Conservation (phyloP, 257 asterid genomes). For the Jacaranda mimosifolia region DNA sequence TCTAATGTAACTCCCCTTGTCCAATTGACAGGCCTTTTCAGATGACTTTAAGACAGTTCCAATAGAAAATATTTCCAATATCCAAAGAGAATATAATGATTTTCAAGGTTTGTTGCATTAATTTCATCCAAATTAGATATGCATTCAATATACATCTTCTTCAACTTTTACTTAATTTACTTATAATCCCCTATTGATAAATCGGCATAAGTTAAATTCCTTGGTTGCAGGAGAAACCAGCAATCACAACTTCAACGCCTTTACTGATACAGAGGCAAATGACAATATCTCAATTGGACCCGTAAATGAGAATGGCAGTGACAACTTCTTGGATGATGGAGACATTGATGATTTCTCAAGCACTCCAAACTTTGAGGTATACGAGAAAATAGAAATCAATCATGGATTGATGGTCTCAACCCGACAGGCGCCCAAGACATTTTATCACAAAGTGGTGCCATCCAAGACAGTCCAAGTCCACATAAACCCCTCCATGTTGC, state of each 20-base stretch:
- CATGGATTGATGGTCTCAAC: slow-evolving; percentile 71
- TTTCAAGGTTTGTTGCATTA: slow-evolving; percentile 51
- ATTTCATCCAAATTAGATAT: neutral
- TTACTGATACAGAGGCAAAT: slow-evolving; percentile 37
- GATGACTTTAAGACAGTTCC: slow-evolving; percentile 62
- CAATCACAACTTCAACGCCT: slow-evolving; percentile 37
- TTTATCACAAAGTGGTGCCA: slow-evolving; percentile 67
- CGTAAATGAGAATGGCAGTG: slow-evolving; percentile 30
- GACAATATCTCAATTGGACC: slow-evolving; percentile 45
- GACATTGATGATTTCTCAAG: slow-evolving; percentile 57
- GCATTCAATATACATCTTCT: neutral
- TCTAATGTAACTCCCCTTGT: neutral
- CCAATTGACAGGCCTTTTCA: slow-evolving; percentile 45
- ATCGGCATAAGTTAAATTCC: neutral
- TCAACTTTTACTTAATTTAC: neutral
- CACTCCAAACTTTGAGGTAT: slow-evolving; percentile 48
- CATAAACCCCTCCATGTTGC: slow-evolving; percentile 43
- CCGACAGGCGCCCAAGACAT: slow-evolving; percentile 57
- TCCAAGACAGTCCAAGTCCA: slow-evolving; percentile 60
- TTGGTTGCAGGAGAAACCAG: slow-evolving; percentile 48
- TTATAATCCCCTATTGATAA: neutral
- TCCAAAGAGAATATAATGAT: slow-evolving; percentile 47
- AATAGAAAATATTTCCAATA: slow-evolving; percentile 45
- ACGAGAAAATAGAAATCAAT: slow-evolving; percentile 51
- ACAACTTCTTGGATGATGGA: slow-evolving; percentile 55